These are phyloP conservation scores for Bolboschoenoplectus hybrid DNA, from an alignment of 202 grass and related monocot genomes.

Conservation along the genomic window DNA sequence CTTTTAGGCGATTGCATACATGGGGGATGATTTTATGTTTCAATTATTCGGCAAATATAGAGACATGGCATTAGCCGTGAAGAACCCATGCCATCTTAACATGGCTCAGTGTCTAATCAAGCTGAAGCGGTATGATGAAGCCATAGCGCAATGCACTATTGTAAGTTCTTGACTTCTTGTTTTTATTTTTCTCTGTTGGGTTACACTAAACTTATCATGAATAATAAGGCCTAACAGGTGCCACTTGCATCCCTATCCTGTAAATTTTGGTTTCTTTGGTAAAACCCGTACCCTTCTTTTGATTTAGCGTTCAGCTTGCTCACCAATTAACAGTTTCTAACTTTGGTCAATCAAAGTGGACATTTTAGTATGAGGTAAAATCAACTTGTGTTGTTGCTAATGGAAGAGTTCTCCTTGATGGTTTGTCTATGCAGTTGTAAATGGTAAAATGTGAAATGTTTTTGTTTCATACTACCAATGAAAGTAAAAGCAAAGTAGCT, in stretches of 20 bases:
- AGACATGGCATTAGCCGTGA: slow-evolving; percentile 96
- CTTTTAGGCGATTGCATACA: slow-evolving; percentile 84
- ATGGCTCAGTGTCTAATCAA: slow-evolving; percentile 88
- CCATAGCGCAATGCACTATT: slow-evolving; percentile 79
- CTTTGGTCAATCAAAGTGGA: neutral
- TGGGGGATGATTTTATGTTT: slow-evolving; percentile 99
- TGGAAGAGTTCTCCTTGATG: neutral
- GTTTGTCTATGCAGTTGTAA: neutral
- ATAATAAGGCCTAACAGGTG: neutral
- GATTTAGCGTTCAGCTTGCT: neutral
- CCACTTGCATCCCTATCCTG: neutral
- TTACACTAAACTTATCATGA: slow-evolving; percentile 1
- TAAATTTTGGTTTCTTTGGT: neutral
- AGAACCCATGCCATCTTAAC: slow-evolving; percentile 96
- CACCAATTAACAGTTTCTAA: neutral
- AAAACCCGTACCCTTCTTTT: neutral
- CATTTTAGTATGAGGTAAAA: neutral
- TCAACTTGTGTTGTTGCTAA: neutral
- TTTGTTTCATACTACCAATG: neutral
- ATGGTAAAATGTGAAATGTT: neutral
- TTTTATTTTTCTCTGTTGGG: neutral
- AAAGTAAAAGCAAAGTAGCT: neutral
- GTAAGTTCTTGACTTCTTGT: slow-evolving; percentile 44
- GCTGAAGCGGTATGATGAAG: slow-evolving; percentile 71
- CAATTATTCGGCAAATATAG: slow-evolving; percentile 98